A percentile compares a stretch with the other conserved stretches of the same genome.
Evolutionary conservation across 495 filamentous ascomycete genomes (phyloP).

Genomic region (Trichoderma gamsii): DNA sequence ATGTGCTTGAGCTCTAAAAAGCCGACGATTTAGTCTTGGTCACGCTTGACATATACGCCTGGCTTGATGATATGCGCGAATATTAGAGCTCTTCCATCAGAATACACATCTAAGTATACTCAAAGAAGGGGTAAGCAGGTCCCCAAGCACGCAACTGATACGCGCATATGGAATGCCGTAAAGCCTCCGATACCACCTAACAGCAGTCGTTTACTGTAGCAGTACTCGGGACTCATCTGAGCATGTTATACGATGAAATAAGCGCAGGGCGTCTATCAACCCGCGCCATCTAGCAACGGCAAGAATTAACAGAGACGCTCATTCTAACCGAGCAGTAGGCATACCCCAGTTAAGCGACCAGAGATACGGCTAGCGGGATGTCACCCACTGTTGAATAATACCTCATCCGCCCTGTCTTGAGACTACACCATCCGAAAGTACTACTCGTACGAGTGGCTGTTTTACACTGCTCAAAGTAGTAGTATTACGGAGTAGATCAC

Average conservation of each 20-base stretch:
- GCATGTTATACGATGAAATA: no score
- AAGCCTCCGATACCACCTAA: no score
- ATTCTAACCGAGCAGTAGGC: neutral
- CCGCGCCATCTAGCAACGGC: neutral
- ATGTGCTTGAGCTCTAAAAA: neutral
- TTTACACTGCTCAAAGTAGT: no score
- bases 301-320: neutral
- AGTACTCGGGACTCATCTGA: no score
- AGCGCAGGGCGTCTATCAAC: no score
- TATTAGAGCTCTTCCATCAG: neutral
- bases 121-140: neutral
- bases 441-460: neutral
- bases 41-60: neutral
- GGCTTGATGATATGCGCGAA: neutral
- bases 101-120: neutral
- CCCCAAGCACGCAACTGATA: no score
- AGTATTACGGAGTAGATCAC: neutral
- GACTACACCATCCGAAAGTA: neutral
- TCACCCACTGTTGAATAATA: slow-evolving; percentile 7
- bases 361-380: slow-evolving; percentile 9
- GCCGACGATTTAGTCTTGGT: neutral
- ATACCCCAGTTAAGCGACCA: neutral
- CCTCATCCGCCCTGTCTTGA: neutral
- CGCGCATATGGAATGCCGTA: no score
- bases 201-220: no score